Percentiles rank a stretch among this genome's conserved stretches.
phyloP scores from a whole-genome alignment of 2,329 filamentous ascomycete species.

The Cladosporium velox region DNA sequence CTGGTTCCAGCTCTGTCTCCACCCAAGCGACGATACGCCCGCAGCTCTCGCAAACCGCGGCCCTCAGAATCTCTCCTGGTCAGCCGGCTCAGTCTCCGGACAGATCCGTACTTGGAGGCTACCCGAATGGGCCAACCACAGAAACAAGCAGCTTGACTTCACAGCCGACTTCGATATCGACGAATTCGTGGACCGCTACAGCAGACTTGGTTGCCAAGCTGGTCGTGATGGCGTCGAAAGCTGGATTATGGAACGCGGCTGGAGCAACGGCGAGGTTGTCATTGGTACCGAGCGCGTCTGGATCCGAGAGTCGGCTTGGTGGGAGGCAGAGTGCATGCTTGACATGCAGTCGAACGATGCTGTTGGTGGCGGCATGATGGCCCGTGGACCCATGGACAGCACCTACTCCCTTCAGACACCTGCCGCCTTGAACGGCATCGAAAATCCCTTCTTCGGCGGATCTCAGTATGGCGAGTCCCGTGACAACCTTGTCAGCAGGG shows the following conservation, averaged over 20 bases:
- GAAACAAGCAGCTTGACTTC: conserved; percentile 89
- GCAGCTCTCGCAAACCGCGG: conserved; percentile 71
- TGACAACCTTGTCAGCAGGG: conserved; percentile 66
- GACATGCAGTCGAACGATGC: conserved; percentile 68
- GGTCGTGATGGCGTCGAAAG: conserved; percentile 90
- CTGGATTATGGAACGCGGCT: conserved; percentile 91
- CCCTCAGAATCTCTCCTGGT: conserved; percentile 82
- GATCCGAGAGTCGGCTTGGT: conserved; percentile 94
- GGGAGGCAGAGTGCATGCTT: conserved; percentile 95
- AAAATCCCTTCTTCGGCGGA: conserved; percentile 31
- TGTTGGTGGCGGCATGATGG: conserved; percentile 54
- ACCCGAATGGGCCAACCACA: conserved; percentile 93
- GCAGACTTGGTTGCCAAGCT: conserved; percentile 79
- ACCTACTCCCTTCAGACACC: conserved; percentile 67
- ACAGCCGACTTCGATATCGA: conserved; percentile 95
- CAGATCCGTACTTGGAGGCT: conserved; percentile 92
- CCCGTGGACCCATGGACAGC: conserved; percentile 65
- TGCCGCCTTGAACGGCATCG: conserved; percentile 42
- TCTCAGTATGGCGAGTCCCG: conserved; percentile 53
- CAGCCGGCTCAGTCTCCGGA: conserved; percentile 85
- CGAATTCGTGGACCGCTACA: conserved; percentile 84
- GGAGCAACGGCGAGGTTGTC: conserved; percentile 96
- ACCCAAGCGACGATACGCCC: conserved; percentile 86
- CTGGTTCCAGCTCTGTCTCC: conserved; percentile 91
- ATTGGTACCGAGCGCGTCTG: conserved; percentile 89